Percentiles rank a stretch among this genome's conserved stretches.
These are phyloP conservation scores for Russula sp. DNA, from an alignment of 768 basidiomycete species.

Conservation along the genomic window DNA sequence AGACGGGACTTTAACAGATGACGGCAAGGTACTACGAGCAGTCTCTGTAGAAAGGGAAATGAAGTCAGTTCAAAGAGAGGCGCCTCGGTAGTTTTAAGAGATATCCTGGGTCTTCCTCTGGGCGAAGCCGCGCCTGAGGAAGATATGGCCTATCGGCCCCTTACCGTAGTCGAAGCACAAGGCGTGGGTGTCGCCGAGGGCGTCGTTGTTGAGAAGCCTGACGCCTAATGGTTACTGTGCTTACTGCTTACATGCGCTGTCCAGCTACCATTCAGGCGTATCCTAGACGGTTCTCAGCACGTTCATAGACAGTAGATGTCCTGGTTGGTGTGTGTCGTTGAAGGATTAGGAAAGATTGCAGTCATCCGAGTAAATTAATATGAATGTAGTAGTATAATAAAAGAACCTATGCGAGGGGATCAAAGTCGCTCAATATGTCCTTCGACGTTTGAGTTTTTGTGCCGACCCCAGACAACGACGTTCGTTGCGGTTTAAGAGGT, in stretches of 20 bases:
- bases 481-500: constrained; percentile 56
- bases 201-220: constrained; percentile 18
- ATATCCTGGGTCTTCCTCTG: constrained; percentile 49
- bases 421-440: constrained; percentile 79
- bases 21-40: constrained; percentile 59
- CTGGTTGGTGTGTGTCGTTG: background rate
- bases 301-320: background rate
- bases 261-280: background rate
- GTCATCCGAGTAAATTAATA: background rate
- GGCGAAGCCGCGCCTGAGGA: constrained; percentile 37
- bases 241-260: background rate
- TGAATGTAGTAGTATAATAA: background rate
- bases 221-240: background rate
- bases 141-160: constrained; percentile 32
- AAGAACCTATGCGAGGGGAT: constrained; percentile 56
- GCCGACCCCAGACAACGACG: constrained; percentile 41
- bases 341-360: background rate
- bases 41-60: constrained; percentile 67
- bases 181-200: constrained; percentile 41
- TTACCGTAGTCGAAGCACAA: constrained; percentile 55
- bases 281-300: background rate
- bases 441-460: constrained; percentile 53
- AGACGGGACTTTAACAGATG: background rate
- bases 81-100: constrained; percentile 63
- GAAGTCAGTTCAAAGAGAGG: constrained; percentile 72